Base-by-base conservation (phyloP, 371 early-diverging fungal species). In the Mortierella sp. region DNA sequence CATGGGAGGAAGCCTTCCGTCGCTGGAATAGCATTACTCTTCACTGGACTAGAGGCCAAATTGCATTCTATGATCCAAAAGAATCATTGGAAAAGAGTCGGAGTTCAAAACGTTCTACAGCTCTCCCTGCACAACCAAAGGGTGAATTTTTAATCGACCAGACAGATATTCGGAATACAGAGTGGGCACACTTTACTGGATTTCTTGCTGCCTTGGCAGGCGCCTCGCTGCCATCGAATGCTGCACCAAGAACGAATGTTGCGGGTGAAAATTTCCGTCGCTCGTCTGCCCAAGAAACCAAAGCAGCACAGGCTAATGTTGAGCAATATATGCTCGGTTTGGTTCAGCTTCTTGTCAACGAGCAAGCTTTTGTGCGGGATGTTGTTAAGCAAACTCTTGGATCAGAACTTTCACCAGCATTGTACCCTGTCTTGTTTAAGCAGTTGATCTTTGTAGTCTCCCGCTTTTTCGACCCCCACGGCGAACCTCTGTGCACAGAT, bases 351-450 rank as follows among this genome's bases (percentile, higher is more conserved):
- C 83, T 96, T 62, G 88, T 94, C 0, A 93, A 91, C 19, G 97
- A 97, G 66, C 94, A 94, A 68, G 89, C 93, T 31, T 87, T 94
- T 72, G 89, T 96, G 8, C 93, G 97, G n/a, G 97, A 98, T 86
- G 92, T 90, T 69, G 95, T 96, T 32, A 94, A 93, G 63, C 96
- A 97, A 67, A 93, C 94, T 7, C 83, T 97, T 13, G 96, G 96
- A 40, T 87, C 91, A 15, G 97, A 98, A 67, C 86, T 97, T 15
- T 92, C 90, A 32, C 92, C 93, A 17, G 90, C 92, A 15, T 83
- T 96, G n/a, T 96, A 94, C 75, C 93, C 91, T 58, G 90, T 95
- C 74, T 88, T 97, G 49, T 93, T 97, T 67, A 86, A 90, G n/a
- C 93, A 95, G 66, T 85, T 94, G 76, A 92, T 94, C 68, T 86